Conservation (phyloP, 306 rosid genomes). For the Herpetospermum pedunculosum region DNA sequence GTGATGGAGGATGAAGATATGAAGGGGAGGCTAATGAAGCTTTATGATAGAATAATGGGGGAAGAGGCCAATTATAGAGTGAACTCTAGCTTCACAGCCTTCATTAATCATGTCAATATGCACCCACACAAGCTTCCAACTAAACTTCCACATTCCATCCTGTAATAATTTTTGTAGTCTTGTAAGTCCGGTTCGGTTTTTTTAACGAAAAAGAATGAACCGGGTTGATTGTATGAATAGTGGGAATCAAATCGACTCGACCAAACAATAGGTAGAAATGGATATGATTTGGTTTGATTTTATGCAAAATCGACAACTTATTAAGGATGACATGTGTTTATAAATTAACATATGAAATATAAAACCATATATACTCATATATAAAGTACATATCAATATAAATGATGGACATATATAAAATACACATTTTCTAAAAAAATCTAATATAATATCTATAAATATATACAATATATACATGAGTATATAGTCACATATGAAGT, state of each 20-base stretch:
- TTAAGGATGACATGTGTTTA: no score
- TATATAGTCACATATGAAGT: no score
- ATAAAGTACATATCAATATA: no score
- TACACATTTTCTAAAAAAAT: no score
- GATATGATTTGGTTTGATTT: not conserved
- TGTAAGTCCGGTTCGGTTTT: not conserved
- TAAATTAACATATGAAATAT: no score
- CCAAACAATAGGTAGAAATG: not conserved
- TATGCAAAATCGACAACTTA: no score
- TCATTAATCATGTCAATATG: constrained; percentile 15
- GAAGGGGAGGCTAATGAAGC: constrained; percentile 19
- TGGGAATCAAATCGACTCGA: no score
- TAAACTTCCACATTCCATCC: not conserved
- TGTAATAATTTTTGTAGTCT: not conserved
- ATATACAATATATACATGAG: no score
- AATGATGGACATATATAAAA: no score
- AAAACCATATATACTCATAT: no score
- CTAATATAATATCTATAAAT: no score
- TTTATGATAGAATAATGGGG: constrained; percentile 35
- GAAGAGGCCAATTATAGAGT: constrained; percentile 16
- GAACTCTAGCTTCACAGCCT: constrained; percentile 22
- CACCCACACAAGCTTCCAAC: not conserved
- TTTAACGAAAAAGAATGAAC: no score
- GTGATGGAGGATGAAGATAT: constrained; percentile 48
- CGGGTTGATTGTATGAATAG: not conserved